A percentile compares a stretch with the other conserved stretches of the same genome.
phyloP scores from a whole-genome alignment of 2,329 filamentous ascomycete species.

The Thielaviopsis musarum region DNA sequence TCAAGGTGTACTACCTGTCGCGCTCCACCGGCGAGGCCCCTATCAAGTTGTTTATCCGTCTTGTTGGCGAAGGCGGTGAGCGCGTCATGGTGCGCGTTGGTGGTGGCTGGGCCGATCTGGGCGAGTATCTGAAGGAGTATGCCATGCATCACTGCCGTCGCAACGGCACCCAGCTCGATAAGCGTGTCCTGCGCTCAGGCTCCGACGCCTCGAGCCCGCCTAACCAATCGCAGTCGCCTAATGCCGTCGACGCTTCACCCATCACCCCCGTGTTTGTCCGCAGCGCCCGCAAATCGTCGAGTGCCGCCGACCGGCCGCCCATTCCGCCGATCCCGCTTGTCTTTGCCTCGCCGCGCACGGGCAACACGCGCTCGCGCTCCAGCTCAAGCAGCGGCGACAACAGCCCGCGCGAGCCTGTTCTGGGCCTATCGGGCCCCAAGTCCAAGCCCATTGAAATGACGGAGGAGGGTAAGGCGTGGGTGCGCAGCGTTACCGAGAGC shows the following conservation, averaged over 20 bases:
- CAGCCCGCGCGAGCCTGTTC: conserved; percentile 24
- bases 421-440: conserved; percentile 56
- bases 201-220: conserved; percentile 23
- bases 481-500: conserved; percentile 68
- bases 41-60: conserved; percentile 85
- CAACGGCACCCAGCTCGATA: conserved; percentile 38
- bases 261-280: conserved; percentile 35
- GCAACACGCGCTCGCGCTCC: conserved; percentile 31
- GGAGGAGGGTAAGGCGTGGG: conserved; percentile 61
- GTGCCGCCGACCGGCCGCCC: conserved; percentile 13
- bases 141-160: conserved; percentile 79
- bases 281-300: conserved; percentile 34
- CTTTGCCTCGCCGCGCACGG: conserved; percentile 27
- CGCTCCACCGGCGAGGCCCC: conserved; percentile 70
- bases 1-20: conserved; percentile 83
- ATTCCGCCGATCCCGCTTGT: conserved; percentile 19
- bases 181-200: conserved; percentile 17
- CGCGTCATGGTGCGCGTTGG: conserved; percentile 96
- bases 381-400: conserved; percentile 41
- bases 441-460: conserved; percentile 49
- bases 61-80: conserved; percentile 78
- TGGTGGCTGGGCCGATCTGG: conserved; percentile 94
- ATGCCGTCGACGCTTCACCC: conserved; percentile 17
- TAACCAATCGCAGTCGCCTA: conserved; percentile 23
- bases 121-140: conserved; percentile 87